Evolutionary conservation across 305 asterid species (phyloP), one percentile per base, ranked within the genome.

Genomic region (Ilex paraguariensis): DNA sequence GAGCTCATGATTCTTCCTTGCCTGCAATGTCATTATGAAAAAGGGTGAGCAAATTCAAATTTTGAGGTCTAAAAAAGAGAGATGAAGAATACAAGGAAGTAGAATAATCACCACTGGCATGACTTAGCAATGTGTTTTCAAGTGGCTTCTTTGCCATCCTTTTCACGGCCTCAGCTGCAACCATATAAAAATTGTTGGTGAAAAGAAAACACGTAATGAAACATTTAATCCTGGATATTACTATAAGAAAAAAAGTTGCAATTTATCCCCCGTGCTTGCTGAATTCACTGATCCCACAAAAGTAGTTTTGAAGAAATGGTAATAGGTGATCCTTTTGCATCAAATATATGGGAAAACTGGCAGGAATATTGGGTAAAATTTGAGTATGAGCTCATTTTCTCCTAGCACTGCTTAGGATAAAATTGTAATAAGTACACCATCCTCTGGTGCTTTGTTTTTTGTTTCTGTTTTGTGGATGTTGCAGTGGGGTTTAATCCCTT

Each of bases 131-230:
- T 51, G 78, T 28, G 70, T 31, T 75, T 66, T 67, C 77, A 66
- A 76, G 88, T 10, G 79, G 69, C 71, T 71, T 78, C 45, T 58
- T 67, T 13, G 77, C 67, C 74, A 57, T 69, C 78, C 62, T 73
- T 60, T 84, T 86, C 49, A 55, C 75, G 14, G 81, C 57, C 64
- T 65, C 82, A 15, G 91, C 96, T 90, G 83, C 57, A 58, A 67
- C 31, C 67, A 21, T 54, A 50, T 55, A 44, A 51, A 31, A 31
- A 40, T 30, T n/a, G 16, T 4, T n/a, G n/a, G 12, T 17, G 3
- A 14, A 14, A 17, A 21, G 6, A 4, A 16, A 14, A 14, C 10
- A 52, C 0, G n/a, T n/a, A 50, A 50, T 50, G 52, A 46, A 46
- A 46, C 12, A 52, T 10, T 17, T 52, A 7, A 52, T 6, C 5